Evolutionary conservation across 2,329 filamentous ascomycete genomes (phyloP).

Genomic region (Fusarium nanum): DNA sequence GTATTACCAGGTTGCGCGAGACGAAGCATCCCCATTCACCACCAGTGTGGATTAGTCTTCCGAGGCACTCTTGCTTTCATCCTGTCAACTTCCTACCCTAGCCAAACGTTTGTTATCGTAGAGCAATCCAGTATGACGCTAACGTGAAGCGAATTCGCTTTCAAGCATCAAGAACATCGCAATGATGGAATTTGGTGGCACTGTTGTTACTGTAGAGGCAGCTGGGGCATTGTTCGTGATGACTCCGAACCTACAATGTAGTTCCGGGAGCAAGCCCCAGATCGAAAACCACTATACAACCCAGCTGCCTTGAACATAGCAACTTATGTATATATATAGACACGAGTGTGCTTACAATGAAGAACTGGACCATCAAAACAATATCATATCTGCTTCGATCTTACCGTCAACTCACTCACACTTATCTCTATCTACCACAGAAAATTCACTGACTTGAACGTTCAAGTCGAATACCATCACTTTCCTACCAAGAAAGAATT

Average conservation of each 20-base stretch:
- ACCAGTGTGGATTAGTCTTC: conserved; percentile 1
- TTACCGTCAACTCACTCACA: background rate
- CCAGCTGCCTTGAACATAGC: background rate
- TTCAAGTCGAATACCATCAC: background rate
- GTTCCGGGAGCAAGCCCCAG: background rate
- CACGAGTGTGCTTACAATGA: background rate
- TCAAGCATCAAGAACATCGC: conserved; percentile 20
- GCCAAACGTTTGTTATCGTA: conserved; percentile 5
- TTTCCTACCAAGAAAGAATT: background rate
- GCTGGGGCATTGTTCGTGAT: background rate
- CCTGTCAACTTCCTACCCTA: background rate
- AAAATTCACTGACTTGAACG: background rate
- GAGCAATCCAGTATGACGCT: background rate
- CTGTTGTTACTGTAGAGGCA: background rate
- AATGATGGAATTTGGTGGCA: conserved; percentile 13
- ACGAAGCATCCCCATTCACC: background rate
- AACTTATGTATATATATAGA: conserved; percentile 4
- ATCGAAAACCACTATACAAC: background rate
- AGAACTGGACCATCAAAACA: background rate
- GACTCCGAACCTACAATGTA: conserved; percentile 5
- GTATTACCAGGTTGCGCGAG: background rate
- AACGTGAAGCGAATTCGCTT: background rate
- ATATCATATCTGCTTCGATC: background rate
- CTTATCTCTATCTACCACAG: background rate
- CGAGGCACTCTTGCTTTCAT: conserved; percentile 12